These are phyloP conservation scores for Adansonia rubrostipa DNA, from an alignment of 441 rosid genomes.

Conservation along the genomic window DNA sequence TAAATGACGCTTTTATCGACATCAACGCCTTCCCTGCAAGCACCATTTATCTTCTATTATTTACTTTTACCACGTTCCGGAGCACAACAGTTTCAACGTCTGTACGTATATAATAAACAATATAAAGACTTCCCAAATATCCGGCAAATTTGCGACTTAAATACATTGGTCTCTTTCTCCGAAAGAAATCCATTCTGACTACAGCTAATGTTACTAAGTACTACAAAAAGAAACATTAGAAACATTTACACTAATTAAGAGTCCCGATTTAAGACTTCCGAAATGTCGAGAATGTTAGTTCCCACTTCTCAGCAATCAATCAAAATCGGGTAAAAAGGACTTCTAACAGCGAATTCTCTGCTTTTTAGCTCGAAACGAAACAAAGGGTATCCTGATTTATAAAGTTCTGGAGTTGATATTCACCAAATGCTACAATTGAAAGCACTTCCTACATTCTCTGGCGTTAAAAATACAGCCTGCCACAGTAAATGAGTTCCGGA, in stretches of 20 bases:
- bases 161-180: no score
- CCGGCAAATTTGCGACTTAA: no score
- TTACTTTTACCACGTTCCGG: neutral
- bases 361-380: no score
- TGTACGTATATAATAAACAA: no score
- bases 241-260: no score
- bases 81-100: no score
- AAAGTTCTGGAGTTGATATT: neutral
- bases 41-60: neutral
- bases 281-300: neutral
- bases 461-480: neutral
- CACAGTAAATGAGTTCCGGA: neutral
- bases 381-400: neutral
- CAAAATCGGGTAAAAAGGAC: no score
- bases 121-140: neutral
- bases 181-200: no score
- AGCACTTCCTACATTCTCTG: neutral
- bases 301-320: no score
- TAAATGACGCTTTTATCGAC: conserved; percentile 72
- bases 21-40: conserved; percentile 73
- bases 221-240: no score
- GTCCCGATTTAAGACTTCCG: neutral
- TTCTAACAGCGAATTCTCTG: no score
- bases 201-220: no score
- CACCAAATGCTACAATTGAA: neutral